Base-by-base conservation (phyloP, 208 protist genomes). In the Angomonas ambiguus region DNA sequence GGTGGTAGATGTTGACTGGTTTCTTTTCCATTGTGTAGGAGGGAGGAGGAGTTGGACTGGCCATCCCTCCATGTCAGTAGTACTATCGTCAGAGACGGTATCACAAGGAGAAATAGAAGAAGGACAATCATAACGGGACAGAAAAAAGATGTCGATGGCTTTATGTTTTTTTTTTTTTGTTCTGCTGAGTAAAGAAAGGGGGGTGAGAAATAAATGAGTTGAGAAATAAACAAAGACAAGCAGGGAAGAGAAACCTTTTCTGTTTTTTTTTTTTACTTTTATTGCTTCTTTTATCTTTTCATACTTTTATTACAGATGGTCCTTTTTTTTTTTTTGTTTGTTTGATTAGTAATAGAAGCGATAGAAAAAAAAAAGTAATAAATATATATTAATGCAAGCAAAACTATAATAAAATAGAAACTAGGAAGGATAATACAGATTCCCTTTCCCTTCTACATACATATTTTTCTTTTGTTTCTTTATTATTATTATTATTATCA, bases 341-440 rank as follows among this genome's bases (percentile, higher is more conserved):
- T n/a, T n/a, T n/a, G n/a, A n/a, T 55, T 8, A 70, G 16, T 33
- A 13, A 69, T 2, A 34, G 18, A 66, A 24, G 53, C 42, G 30
- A 13, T 28, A 16, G 27, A 42, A 51, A 56, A 49, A 64, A 45
- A 57, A 65, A 71, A 45, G 51, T 55, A 27, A 32, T 34, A 56
- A 66, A 48, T 34, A 30, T 2, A 45, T 49, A 45, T 16, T 28
- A 25, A 33, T 33, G 25, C 2, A 59, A 10, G 4, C 8, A 32
- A 59, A 18, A 59, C 18, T 11, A 59, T 16, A 55, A 55, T 16
- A 55, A 16, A 16, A 55, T 30, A 55, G 49, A n/a, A n/a, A n/a
- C n/a, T n/a, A n/a, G n/a, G n/a, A n/a, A n/a, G n/a, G n/a, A n/a
- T n/a, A n/a, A n/a, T n/a, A n/a, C n/a, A n/a, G n/a, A n/a, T n/a